A percentile compares a stretch with the other conserved stretches of the same genome.
phyloP scores from a whole-genome alignment of 345 rosid genomes.

The Melaleuca quinquenervia region DNA sequence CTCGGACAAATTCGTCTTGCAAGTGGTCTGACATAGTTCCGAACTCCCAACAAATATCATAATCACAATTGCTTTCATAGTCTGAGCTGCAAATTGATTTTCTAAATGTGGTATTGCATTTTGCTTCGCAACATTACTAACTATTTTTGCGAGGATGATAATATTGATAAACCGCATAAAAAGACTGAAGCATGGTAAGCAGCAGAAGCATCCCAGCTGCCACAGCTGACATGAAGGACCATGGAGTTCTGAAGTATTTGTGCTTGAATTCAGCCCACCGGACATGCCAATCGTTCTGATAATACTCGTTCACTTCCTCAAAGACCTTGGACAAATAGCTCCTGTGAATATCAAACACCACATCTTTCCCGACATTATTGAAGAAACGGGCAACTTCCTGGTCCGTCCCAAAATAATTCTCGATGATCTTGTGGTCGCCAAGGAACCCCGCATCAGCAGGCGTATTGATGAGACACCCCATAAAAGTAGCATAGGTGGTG shows the following conservation, averaged over 20 bases:
- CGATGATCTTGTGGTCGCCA: conserved; percentile 25
- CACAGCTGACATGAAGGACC: conserved; percentile 47
- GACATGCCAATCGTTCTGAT: conserved; percentile 31
- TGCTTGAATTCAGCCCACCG: conserved; percentile 42
- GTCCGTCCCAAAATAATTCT: conserved; percentile 46
- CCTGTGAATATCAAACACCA: conserved; percentile 23
- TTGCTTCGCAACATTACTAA: background rate
- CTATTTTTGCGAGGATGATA: background rate
- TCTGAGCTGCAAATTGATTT: background rate
- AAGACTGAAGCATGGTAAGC: conserved; percentile 32
- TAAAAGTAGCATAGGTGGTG: conserved; percentile 36
- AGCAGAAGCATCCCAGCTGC: conserved; percentile 37
- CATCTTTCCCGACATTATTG: conserved; percentile 36
- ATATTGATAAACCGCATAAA: conserved; percentile 21
- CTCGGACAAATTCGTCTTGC: background rate
- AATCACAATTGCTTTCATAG: background rate
- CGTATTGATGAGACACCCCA: conserved; percentile 42
- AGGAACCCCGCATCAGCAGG: conserved; percentile 36
- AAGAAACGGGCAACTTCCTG: conserved; percentile 34
- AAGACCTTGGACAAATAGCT: conserved; percentile 29
- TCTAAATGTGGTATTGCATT: background rate
- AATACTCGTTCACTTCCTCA: conserved; percentile 36
- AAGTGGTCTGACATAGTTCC: background rate
- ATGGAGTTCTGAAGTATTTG: conserved; percentile 40
- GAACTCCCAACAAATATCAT: background rate